Base-by-base conservation (phyloP, 2,329 filamentous ascomycete genomes). In the Teratosphaeria gauchensis region DNA sequence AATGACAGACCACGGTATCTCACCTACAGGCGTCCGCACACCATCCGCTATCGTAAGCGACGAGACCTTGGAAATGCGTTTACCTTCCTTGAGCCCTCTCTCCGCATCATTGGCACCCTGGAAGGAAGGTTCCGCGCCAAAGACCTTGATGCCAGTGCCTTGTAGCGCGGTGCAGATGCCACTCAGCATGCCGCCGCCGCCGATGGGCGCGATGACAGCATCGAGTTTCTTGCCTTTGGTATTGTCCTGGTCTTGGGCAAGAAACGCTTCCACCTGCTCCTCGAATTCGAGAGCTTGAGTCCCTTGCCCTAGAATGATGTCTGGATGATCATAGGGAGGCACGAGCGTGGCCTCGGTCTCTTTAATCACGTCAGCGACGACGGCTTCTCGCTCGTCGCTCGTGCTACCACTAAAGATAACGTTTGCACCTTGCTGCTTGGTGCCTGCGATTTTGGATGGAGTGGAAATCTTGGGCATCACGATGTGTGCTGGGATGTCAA, bases 281-380 rank as follows among this genome's bases (percentile, higher is more conserved):
- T 91, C 86, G 35, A 96, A 74, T 73, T 99, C 94, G 4, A 96
- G 73, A 0, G 85, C 92, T 62, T 89, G 79, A 0, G 92, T 97
- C n/a, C 92, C 94, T 76, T 96, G 92, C 0, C 94, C 92, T 0
- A 96, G 82, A 58, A 97, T 88, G 64, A 96, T 91, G 72, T 96
- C 84, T 2, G 89, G 88, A 74, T 97, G 89, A 72, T 97, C 90
- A 71, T 96, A 96, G 0, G 94, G 92, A 57, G 92, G 92, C 4
- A 99, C 82, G 9, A 96, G 78, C 0, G 86, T 84, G 0, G 90
- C 91, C 48, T 87, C 86, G 0, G 89, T 95, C 60, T 85, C 76
- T 31, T 77, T 76, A 1, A 90, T 81, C 5, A 96, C 84, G 3
- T 84, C 75, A n/a, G 73, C 77, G 0, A 90, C 85, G 7, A 87